phyloP scores from a whole-genome alignment of 441 rosid species.

The Pelargonium exstipulatum region DNA sequence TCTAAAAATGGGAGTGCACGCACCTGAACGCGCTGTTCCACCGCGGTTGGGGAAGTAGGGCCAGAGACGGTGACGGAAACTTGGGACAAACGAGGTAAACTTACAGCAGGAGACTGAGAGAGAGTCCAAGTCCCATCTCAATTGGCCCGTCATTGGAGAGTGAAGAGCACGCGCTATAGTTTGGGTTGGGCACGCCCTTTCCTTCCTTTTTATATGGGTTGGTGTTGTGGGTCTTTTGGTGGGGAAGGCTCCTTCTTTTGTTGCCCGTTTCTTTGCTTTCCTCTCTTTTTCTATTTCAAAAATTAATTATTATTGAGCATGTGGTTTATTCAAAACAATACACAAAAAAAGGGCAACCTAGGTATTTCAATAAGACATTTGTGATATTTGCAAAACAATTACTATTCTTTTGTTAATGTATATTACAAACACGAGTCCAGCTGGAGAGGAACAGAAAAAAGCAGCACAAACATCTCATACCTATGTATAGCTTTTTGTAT shows the following conservation, averaged over 20 bases:
- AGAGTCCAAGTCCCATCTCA: background rate
- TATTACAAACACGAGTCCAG: no score
- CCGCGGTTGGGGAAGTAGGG: background rate
- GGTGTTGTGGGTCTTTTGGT: background rate
- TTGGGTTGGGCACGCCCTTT: background rate
- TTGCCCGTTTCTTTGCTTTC: background rate
- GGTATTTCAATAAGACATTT: background rate
- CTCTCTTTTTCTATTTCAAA: no score
- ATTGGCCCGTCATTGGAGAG: no score
- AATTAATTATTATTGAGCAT: background rate
- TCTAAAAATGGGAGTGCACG: background rate
- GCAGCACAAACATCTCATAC: no score
- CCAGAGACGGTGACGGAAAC: background rate
- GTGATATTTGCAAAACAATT: no score
- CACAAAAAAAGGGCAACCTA: conserved; percentile 7
- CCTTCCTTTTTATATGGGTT: background rate
- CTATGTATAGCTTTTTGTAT: no score
- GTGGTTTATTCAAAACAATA: background rate
- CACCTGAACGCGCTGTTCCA: background rate
- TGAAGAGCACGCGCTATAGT: background rate
- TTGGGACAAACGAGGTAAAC: background rate
- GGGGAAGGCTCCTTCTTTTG: background rate
- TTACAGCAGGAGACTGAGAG: no score
- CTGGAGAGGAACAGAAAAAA: no score
- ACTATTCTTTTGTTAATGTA: no score